phyloP scores from a whole-genome alignment of 2,329 filamentous ascomycete species.

The Trichoderma breve region DNA sequence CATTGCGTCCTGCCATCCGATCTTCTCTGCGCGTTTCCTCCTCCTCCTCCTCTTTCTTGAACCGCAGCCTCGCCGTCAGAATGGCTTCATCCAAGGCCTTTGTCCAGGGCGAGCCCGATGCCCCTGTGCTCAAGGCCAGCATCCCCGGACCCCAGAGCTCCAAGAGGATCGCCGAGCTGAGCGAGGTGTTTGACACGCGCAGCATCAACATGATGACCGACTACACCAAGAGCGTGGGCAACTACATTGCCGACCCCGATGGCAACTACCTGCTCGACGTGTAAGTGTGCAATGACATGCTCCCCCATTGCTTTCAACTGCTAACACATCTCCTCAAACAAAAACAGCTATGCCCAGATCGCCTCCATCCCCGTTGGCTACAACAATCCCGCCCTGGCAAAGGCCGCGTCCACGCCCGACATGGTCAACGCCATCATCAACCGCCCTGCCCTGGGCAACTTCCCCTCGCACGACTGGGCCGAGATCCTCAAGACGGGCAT shows the following conservation, averaged over 20 bases:
- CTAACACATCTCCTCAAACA: neutral
- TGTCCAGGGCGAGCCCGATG: conserved; percentile 50
- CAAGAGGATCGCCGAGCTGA: conserved; percentile 66
- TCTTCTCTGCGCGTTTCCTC: conserved; percentile 16
- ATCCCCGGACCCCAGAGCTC: conserved; percentile 77
- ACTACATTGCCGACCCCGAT: conserved; percentile 75
- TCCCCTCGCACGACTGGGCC: conserved; percentile 82
- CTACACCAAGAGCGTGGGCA: conserved; percentile 72
- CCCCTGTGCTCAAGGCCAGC: conserved; percentile 52
- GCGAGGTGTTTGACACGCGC: conserved; percentile 80
- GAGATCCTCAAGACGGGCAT: conserved; percentile 75
- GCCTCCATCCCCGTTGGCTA: conserved; percentile 90
- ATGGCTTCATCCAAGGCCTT: conserved; percentile 40
- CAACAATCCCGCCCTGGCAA: conserved; percentile 76
- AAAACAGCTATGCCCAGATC: conserved; percentile 77
- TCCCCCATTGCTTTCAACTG: neutral
- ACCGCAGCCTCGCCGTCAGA: conserved; percentile 29
- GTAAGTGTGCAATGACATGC: conserved; percentile 42
- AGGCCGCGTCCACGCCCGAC: conserved; percentile 69
- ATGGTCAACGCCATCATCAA: conserved; percentile 83
- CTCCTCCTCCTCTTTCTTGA: neutral
- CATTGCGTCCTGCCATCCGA: conserved; percentile 17
- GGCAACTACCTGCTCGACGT: conserved; percentile 73
- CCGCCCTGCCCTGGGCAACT: conserved; percentile 85
- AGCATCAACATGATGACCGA: conserved; percentile 81